A percentile compares a stretch with the other conserved stretches of the same genome.
phyloP scores from a whole-genome alignment of 1,139 yeast genomes.

The Pichia sp. region DNA sequence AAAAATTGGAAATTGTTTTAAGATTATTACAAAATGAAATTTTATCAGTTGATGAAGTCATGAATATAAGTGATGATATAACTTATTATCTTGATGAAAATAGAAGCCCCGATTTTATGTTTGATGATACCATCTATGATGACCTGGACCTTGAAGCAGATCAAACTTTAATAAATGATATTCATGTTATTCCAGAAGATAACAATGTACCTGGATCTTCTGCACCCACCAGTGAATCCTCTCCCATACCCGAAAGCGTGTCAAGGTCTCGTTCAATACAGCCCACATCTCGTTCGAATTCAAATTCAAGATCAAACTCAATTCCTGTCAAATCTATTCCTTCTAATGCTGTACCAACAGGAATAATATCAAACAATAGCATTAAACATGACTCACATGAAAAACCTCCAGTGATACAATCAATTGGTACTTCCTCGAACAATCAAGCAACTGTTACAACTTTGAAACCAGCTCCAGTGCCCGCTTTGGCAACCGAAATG shows the following conservation, averaged over 20 bases:
- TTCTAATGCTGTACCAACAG: not conserved
- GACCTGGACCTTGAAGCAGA: slow-evolving; percentile 55
- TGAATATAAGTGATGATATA: slow-evolving; percentile 62
- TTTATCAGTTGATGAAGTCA: slow-evolving; percentile 53
- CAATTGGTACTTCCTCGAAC: slow-evolving; percentile 14
- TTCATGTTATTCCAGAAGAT: slow-evolving; percentile 32
- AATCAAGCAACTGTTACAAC: slow-evolving; percentile 32
- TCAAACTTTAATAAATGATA: slow-evolving; percentile 42
- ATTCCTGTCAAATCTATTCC: not conserved
- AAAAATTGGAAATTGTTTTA: slow-evolving; percentile 56
- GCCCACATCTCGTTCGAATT: slow-evolving; percentile 8
- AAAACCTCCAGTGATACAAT: slow-evolving; percentile 15
- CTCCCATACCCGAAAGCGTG: slow-evolving; percentile 5
- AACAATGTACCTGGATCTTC: too few relatives aligned
- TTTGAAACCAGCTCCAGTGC: slow-evolving; percentile 63
- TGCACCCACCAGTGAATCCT: slow-evolving; percentile 1
- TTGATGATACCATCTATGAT: slow-evolving; percentile 74
- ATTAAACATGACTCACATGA: slow-evolving; percentile 8
- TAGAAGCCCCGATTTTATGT: slow-evolving; percentile 66
- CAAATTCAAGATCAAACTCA: slow-evolving; percentile 11
- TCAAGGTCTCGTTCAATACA: slow-evolving; percentile 7
- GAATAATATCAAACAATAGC: not conserved
- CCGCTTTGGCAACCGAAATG: slow-evolving; percentile 54
- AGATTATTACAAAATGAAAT: slow-evolving; percentile 61
- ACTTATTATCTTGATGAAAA: slow-evolving; percentile 67